Evolutionary conservation across 1,284 basidiomycete species (phyloP).

Genomic region (Rhodotorula sp.): DNA sequence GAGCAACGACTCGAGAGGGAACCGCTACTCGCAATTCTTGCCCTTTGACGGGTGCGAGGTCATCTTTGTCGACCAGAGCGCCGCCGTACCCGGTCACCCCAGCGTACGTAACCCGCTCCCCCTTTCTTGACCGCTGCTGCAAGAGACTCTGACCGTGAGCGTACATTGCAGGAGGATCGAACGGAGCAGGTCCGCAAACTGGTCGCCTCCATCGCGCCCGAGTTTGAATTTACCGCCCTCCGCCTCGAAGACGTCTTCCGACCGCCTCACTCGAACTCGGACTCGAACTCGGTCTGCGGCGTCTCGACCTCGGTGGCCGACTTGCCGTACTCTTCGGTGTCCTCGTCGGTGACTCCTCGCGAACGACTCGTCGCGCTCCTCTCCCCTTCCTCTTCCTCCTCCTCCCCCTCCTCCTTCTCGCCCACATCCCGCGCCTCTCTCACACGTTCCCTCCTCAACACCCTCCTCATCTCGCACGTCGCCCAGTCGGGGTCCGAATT

Average conservation of each 20-base stretch:
- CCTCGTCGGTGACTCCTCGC: not conserved
- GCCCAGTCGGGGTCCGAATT: not conserved
- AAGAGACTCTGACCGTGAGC: not conserved
- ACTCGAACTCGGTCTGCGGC: not conserved
- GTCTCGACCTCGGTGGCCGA: not conserved
- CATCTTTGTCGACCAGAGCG: slow-evolving; percentile 31
- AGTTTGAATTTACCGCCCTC: slow-evolving; percentile 16
- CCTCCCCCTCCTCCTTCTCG: slow-evolving; percentile 7
- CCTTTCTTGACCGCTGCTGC: not conserved
- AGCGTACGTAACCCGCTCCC: slow-evolving; percentile 7
- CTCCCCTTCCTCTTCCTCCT: not conserved
- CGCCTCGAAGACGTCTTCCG: slow-evolving; percentile 22
- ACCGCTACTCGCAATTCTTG: slow-evolving; percentile 3
- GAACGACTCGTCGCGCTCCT: slow-evolving; percentile 4
- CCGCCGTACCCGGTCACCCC: slow-evolving; percentile 1
- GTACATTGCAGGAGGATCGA: slow-evolving; percentile 2
- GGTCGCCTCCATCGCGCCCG: slow-evolving; percentile 11
- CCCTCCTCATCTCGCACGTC: slow-evolving; percentile 16
- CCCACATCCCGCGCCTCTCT: slow-evolving; percentile 17
- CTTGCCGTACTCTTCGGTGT: not conserved
- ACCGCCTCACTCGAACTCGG: not conserved
- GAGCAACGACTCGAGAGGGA: not conserved
- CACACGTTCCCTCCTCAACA: slow-evolving; percentile 9
- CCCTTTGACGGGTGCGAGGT: slow-evolving; percentile 17
- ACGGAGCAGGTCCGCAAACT: slow-evolving; percentile 13